These are phyloP conservation scores for Verbena officinalis DNA, from an alignment of 257 asterid species.

Conservation along the genomic window DNA sequence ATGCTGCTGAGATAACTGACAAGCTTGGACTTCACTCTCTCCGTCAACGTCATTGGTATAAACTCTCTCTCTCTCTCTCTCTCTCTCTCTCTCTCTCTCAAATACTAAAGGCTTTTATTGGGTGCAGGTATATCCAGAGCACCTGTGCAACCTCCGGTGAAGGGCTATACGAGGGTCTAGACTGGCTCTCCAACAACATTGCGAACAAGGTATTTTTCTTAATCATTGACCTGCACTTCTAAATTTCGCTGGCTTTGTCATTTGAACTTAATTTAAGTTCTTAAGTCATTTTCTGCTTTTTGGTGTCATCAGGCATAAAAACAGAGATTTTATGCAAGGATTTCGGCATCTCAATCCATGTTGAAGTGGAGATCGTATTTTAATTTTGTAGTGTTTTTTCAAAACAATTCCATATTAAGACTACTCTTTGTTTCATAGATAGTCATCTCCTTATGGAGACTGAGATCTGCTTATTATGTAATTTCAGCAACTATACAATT, in stretches of 20 bases:
- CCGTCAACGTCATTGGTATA: slow-evolving; percentile 44
- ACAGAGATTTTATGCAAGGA: background rate
- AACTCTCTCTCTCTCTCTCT: background rate
- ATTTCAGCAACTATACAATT: background rate
- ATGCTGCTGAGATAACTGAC: slow-evolving; percentile 47
- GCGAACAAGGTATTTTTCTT: slow-evolving; percentile 30
- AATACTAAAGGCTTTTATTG: background rate
- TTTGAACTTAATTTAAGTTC: background rate
- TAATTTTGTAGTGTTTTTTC: background rate
- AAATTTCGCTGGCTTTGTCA: no score
- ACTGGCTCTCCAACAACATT: slow-evolving; percentile 46
- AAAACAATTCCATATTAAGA: background rate
- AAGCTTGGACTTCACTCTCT: slow-evolving; percentile 49
- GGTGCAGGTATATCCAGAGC: slow-evolving; percentile 40
- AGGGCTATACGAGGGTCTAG: slow-evolving; percentile 41
- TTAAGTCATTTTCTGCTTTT: background rate
- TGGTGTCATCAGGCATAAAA: slow-evolving; percentile 20
- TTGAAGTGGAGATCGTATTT: background rate
- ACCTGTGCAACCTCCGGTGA: slow-evolving; percentile 42
- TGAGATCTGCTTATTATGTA: slow-evolving; percentile 8
- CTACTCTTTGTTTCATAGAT: background rate
- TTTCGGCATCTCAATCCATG: background rate
- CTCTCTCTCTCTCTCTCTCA: background rate
- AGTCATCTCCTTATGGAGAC: background rate
- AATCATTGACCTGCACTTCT: background rate